Base-by-base conservation (phyloP, 139 green algal genomes). In the Auxenochlorella pyrenoidosa region DNA sequence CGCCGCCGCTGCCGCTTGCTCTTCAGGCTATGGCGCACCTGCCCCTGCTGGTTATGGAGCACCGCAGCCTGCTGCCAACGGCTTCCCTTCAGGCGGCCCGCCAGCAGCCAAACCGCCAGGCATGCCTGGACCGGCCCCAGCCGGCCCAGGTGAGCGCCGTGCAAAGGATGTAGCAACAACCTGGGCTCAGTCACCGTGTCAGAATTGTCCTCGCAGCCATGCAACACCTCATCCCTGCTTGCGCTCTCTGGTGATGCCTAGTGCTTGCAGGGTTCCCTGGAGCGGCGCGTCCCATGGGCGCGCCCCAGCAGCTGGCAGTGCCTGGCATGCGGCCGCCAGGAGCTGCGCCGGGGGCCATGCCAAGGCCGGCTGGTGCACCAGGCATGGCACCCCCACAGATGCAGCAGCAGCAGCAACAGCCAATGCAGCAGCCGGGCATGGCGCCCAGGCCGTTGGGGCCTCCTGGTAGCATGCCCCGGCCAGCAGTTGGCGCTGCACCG, bases 301-400 rank as follows among this genome's bases (percentile, higher is more conserved):
- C 58, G 28, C 38, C 65, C 2, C 36, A 5, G 70, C 83, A 66
- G 83, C 68, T 40, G 12, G 38, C 41, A 34, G 41, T 26, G 13
- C 75, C 85, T 4, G 85, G 78, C n/a, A 65, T 79, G 85, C 75
- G 75, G 75, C 85, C 75, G 19, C 85, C 85, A 16, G 85, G 85
- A 6, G 21, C 26, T 13, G 54, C 22, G 15, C 54, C 54, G 13
- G 54, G 12, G 12, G 40, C 75, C 5, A 36, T 41, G 51, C 75
- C 71, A 1, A 8, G 34, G 36, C 36, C 71, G 13, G 71, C n/a
- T 32, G 30, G 81, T 4, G 19, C 22, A 21, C 54, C 32, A 30
- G 75, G 47, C 30, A 58, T 47, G n/a, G 65, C 65, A 34, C 72
- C 72, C 13, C 72, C 38, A 21, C 68, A 34, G 73, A 34, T 54